Evolutionary conservation across 768 basidiomycete species (phyloP).

Genomic region (Mycena kentingensis): DNA sequence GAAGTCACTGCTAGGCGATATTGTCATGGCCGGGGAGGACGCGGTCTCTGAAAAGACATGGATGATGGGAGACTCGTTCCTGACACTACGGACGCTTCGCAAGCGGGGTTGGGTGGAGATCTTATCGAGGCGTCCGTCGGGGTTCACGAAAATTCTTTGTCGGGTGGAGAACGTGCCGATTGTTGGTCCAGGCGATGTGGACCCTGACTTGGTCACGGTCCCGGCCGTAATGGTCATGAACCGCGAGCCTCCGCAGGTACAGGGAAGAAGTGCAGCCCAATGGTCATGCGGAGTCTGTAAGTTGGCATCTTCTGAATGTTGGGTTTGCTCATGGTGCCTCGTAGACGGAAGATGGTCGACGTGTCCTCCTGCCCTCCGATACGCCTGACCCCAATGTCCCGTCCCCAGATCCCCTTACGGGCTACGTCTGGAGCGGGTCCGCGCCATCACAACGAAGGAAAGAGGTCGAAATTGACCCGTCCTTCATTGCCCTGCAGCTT

Average conservation of each 20-base stretch:
- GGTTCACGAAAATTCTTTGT: conserved; percentile 82
- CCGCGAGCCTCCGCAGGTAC: conserved; percentile 43
- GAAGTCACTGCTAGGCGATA: conserved; percentile 73
- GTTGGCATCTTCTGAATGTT: neutral
- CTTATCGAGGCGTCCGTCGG: conserved; percentile 82
- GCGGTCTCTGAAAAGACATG: conserved; percentile 70
- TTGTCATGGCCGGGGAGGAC: conserved; percentile 62
- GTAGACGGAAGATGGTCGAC: conserved; percentile 27
- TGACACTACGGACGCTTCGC: conserved; percentile 76
- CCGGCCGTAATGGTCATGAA: conserved; percentile 77
- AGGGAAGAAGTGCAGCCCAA: conserved; percentile 11
- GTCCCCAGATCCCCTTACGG: conserved; percentile 72
- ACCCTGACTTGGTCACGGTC: conserved; percentile 73
- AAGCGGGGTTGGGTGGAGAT: conserved; percentile 89
- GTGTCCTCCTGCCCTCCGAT: conserved; percentile 25
- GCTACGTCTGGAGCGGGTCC: conserved; percentile 85
- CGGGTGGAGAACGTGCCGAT: conserved; percentile 87
- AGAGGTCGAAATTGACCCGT: conserved; percentile 81
- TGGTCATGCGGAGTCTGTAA: conserved; percentile 1
- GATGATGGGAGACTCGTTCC: conserved; percentile 80
- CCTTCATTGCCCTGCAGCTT: conserved; percentile 82
- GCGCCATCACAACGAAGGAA: conserved; percentile 90
- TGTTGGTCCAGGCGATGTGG: conserved; percentile 80
- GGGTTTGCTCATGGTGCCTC: neutral
- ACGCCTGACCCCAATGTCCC: conserved; percentile 32